These are phyloP conservation scores for Picea sitchensis DNA, from an alignment of 75 land plant species.

Conservation along the genomic window DNA sequence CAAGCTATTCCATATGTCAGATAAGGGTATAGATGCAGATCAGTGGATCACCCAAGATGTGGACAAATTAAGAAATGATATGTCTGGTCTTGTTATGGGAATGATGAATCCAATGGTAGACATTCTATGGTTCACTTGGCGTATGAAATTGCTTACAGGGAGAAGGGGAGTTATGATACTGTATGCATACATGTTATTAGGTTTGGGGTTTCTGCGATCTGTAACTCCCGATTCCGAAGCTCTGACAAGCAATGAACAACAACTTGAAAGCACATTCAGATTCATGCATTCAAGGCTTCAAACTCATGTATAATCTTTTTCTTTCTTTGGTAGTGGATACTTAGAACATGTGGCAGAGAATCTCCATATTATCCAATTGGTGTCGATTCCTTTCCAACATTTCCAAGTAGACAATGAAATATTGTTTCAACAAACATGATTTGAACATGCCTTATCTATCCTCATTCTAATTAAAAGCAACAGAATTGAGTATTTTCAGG, in stretches of 20 bases:
- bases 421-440: too few relatives aligned
- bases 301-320: slow-evolving; percentile 96
- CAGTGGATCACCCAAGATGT: slow-evolving; percentile 94
- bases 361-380: too few relatives aligned
- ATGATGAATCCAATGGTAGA: slow-evolving; percentile 98
- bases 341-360: too few relatives aligned
- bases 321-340: slow-evolving; percentile 96
- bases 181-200: slow-evolving; percentile 94
- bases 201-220: slow-evolving; percentile 84
- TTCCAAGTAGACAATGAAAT: too few relatives aligned
- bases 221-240: slow-evolving; percentile 93
- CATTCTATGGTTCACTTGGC: slow-evolving; percentile 95
- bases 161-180: slow-evolving; percentile 82
- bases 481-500: too few relatives aligned
- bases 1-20: slow-evolving; percentile 85
- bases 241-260: slow-evolving; percentile 85
- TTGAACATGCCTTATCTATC: too few relatives aligned
- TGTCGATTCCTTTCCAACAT: too few relatives aligned
- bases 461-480: too few relatives aligned
- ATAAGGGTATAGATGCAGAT: slow-evolving; percentile 78
- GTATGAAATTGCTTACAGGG: slow-evolving; percentile 95
- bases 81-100: slow-evolving; percentile 92
- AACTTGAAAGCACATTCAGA: slow-evolving; percentile 92
- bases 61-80: slow-evolving; percentile 82
- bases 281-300: slow-evolving; percentile 89